phyloP scores from a whole-genome alignment of 23 red algal species.

The Chondrus crispus region DNA sequence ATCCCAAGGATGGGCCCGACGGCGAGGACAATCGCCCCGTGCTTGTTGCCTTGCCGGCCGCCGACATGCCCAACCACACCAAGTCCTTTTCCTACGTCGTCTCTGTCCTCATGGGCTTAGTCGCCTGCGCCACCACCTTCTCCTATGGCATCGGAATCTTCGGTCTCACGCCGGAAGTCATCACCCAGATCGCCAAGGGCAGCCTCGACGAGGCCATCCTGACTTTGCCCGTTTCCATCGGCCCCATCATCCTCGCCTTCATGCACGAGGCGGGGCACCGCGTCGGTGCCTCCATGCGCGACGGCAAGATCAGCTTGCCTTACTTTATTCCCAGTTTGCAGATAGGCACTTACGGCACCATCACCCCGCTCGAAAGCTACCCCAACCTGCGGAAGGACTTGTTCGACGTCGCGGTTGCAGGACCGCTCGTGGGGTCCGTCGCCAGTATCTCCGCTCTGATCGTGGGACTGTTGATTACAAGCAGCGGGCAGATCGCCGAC shows the following conservation, averaged over 20 bases:
- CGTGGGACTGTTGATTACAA: constrained; percentile 74
- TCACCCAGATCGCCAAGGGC: constrained; percentile 63
- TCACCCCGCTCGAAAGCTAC: constrained; percentile 92
- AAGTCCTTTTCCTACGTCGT: constrained; percentile 27
- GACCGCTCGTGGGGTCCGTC: constrained; percentile 68
- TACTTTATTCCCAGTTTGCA: constrained; percentile 88
- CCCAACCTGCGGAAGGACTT: constrained; percentile 77
- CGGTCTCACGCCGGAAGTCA: constrained; percentile 89
- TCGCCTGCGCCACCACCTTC: constrained; percentile 79
- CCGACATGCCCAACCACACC: constrained; percentile 58
- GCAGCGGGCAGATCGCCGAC: constrained; percentile 64
- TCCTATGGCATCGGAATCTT: constrained; percentile 96
- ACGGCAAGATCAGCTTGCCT: constrained; percentile 77
- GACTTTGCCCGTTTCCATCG: constrained; percentile 82
- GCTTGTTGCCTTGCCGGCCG: constrained; percentile 80
- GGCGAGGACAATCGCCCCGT: constrained; percentile 77
- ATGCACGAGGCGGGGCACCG: constrained; percentile 88
- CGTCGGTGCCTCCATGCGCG: constrained; percentile 46
- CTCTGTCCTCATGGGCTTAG: constrained; percentile 40
- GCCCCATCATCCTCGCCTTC: constrained; percentile 57
- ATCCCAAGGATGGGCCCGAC: constrained; percentile 56
- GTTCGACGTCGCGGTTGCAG: constrained; percentile 93
- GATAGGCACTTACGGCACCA: constrained; percentile 89
- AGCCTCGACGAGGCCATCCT: constrained; percentile 64
- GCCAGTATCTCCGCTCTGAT: constrained; percentile 59